Conservation (phyloP, 305 asterid species). For the Solanum hybrid region DNA sequence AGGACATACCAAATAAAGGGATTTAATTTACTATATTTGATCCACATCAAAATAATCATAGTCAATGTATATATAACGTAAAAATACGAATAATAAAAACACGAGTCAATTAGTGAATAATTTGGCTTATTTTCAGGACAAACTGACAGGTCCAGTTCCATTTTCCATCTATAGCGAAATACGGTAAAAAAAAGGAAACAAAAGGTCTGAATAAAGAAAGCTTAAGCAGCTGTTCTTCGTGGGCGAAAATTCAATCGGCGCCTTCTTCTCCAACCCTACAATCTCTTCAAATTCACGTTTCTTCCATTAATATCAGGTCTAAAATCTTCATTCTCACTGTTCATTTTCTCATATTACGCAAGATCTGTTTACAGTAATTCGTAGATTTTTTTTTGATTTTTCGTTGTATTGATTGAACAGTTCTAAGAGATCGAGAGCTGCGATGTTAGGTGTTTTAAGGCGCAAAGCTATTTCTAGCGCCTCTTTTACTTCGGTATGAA, state of each 20-base stretch:
- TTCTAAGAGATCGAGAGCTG: slow-evolving; percentile 21
- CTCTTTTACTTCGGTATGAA: slow-evolving; percentile 45
- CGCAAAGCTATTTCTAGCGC: slow-evolving; percentile 72
- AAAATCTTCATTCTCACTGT: background rate
- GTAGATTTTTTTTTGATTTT: background rate
- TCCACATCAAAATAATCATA: background rate
- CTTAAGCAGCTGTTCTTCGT: background rate
- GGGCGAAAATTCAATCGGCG: background rate
- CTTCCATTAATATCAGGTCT: background rate
- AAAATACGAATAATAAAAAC: background rate
- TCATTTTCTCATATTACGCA: background rate
- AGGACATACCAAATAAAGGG: too few species aligned
- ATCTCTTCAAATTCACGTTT: background rate
- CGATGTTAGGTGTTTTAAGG: slow-evolving; percentile 77
- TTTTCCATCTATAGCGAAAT: background rate
- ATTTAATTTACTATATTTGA: too few species aligned
- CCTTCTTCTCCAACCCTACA: background rate
- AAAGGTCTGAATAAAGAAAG: background rate
- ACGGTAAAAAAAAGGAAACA: background rate
- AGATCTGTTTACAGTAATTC: slow-evolving; percentile 1
- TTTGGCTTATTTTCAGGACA: background rate
- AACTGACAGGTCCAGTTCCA: background rate
- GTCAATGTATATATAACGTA: background rate
- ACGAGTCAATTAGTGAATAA: background rate
- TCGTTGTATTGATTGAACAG: slow-evolving; percentile 14